Base-by-base conservation (phyloP, 768 basidiomycete species). In the Dacryopinax spathularia region DNA sequence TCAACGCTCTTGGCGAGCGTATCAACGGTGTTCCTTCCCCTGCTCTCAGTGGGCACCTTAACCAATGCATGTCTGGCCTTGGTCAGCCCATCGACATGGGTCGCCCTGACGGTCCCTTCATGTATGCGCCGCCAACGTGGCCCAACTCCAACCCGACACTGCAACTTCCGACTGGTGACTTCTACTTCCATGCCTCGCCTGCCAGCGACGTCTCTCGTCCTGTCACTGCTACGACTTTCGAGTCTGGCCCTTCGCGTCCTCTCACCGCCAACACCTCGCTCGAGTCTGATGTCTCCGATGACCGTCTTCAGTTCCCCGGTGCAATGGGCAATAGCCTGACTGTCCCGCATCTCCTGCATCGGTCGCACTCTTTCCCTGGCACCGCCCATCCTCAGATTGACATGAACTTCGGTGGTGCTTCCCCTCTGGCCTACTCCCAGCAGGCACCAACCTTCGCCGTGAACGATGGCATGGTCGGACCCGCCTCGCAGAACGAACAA, bases 321-420 rank as follows among this genome's bases (percentile, higher is more conserved):
- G 60, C 34, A 6, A 34, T 60, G 34, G 60, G 60, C 60, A 60
- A 62, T 36, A 62, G 61, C 37, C 61, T 39, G 35, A 62, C 6
- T 33, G 61, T 56, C 31, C 48, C 48, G 15, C 48, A 56, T 20
- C 48, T 56, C 48, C 48, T 56, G 5, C 48, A 56, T 31, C 48
- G 48, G 22, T 56, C 48, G 7, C 48, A 56, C 48, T 56, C 48
- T 10, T 56, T 56, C 48, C 48, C 48, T 13, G 25, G 48, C 18
- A 15, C 25, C 25, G 48, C 48, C 25, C 48, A 56, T 56, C 48
- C 48, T 31, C 48, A 56, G 29, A 56, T 56, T 29, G 48, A 56
- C 48, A 56, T 56, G 48, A 56, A 56, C 48, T 56, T 56, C 18
- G 48, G 48, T 29, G 48, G 48, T 10, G 48, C 48, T 4, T 56